Conservation (phyloP, 2,329 filamentous ascomycete species). For the Exophiala xenobiotica region DNA sequence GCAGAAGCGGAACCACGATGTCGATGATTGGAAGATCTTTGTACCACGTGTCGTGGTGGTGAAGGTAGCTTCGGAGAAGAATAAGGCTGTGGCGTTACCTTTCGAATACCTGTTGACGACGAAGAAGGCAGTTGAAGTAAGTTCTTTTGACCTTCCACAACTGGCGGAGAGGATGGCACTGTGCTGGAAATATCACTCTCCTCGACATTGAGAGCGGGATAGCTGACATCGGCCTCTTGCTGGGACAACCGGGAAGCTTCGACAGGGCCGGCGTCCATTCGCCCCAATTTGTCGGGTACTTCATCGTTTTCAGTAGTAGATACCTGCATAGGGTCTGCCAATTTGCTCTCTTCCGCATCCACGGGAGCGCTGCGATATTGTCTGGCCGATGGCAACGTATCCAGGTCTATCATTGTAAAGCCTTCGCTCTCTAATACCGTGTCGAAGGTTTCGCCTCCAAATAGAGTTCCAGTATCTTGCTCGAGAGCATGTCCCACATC, state of each 20-base stretch:
- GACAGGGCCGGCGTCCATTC: too few species aligned
- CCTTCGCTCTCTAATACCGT: constrained; percentile 58
- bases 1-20: constrained; percentile 23
- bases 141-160: constrained; percentile 6
- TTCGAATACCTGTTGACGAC: constrained; percentile 17
- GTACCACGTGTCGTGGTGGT: constrained; percentile 30
- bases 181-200: constrained; percentile 29
- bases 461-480: constrained; percentile 20
- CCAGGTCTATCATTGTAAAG: constrained; percentile 58
- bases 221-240: background rate
- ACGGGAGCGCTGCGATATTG: constrained; percentile 22
- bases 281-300: too few species aligned
- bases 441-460: constrained; percentile 50
- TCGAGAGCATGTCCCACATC: constrained; percentile 19
- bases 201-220: constrained; percentile 14
- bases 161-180: constrained; percentile 29
- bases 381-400: constrained; percentile 52
- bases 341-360: too few species aligned
- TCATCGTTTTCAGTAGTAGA: too few species aligned
- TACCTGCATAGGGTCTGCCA: too few species aligned
- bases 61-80: constrained; percentile 31
- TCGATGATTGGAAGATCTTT: constrained; percentile 18
- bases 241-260: background rate
- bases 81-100: constrained; percentile 27
- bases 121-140: constrained; percentile 16